Base-by-base conservation (phyloP, 441 rosid species). In the Adansonia rubrostipa region DNA sequence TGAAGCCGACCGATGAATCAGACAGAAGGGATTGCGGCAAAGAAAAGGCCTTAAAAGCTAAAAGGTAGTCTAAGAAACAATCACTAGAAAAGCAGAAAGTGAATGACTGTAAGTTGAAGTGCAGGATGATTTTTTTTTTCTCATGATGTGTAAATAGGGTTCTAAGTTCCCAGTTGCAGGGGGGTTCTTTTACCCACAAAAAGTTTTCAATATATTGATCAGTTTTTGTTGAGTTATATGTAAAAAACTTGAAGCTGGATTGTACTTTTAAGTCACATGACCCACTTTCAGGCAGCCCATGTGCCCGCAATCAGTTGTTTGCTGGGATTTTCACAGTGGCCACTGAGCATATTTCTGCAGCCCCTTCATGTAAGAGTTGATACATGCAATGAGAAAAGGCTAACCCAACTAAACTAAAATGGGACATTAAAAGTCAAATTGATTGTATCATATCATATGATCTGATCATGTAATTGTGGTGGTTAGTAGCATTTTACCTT, bases 221-320 rank as follows among this genome's bases (percentile, higher is more conserved):
- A 24, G 28, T 24, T 24, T 24, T 24, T 24, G 28, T 24, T 24
- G 28, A 24, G 28, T 24, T 24, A 24, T 24, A 24, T 24, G 28
- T 24, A 42, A 42, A 54, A 54, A 54, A 54, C 14, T 68, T 67
- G 70, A 48, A 65, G 70, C 48, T 64, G 63, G 45, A 42, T 9
- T n/a, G 70, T 77, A 45, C 83, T 70, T 36, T 24, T 24, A 3
- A 51, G 33, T 62, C 45, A 62, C 20, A 40, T 81, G 84, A 62
- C 83, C 85, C 84, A 65, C 73, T 15, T 58, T 33, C 76, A 69
- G 79, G 78, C 36, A 50, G 24, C 62, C 63, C 87, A 84, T 79
- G 87, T 86, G 89, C 80, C 78, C 40, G 24, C 68, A 78, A 70
- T 66, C 84, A 82, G 84, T 28, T 69, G 33, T 71, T 61, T 85